A percentile compares a stretch with the other conserved stretches of the same genome.
Conservation (phyloP, 768 basidiomycete species). For the Mycena latifolia region DNA sequence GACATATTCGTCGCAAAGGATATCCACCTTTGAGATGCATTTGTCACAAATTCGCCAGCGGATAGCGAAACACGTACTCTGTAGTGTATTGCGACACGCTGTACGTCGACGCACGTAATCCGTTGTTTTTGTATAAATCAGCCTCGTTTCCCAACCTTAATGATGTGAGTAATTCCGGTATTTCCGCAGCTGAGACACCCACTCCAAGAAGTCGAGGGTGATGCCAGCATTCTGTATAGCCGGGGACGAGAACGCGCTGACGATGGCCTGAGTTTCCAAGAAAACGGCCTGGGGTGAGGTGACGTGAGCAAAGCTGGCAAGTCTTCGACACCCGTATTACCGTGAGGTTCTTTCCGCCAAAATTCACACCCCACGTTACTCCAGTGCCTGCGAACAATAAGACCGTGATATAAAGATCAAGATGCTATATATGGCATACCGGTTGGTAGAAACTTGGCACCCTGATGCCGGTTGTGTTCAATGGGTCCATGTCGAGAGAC, state of each 20-base stretch:
- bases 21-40: constrained; percentile 59
- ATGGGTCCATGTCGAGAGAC: not conserved
- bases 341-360: constrained; percentile 67
- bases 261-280: constrained; percentile 61
- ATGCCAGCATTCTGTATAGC: constrained; percentile 55
- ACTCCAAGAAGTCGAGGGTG: constrained; percentile 66
- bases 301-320: not conserved
- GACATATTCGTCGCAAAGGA: constrained; percentile 64
- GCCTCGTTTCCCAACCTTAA: constrained; percentile 67
- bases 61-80: constrained; percentile 53
- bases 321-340: not conserved
- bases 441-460: constrained; percentile 63
- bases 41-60: not conserved
- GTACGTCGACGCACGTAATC: constrained; percentile 53
- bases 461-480: constrained; percentile 32
- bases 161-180: not conserved
- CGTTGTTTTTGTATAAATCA: constrained; percentile 65
- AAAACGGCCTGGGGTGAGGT: constrained; percentile 46
- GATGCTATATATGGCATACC: constrained; percentile 42
- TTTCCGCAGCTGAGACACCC: not conserved
- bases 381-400: constrained; percentile 58
- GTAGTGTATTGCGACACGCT: constrained; percentile 58
- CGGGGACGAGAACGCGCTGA: constrained; percentile 59
- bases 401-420: not conserved
- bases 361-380: constrained; percentile 77